phyloP scores from a whole-genome alignment of 2,329 filamentous ascomycete species.

The Epichloe hybrida region DNA sequence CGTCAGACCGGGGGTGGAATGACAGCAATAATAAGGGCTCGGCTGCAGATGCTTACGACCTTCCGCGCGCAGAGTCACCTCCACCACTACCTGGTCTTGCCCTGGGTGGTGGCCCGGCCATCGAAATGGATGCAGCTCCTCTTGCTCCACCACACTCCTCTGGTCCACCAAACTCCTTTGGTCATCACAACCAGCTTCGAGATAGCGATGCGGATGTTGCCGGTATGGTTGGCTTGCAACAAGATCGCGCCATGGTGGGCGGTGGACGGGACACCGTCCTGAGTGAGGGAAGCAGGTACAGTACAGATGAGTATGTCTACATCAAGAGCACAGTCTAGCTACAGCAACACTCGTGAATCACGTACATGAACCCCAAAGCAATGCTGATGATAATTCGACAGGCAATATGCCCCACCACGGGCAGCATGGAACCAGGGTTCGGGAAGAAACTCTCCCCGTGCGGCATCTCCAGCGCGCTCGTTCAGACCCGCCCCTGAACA shows the following conservation, averaged over 20 bases:
- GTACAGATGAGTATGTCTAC: slow-evolving; percentile 49
- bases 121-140: slow-evolving; percentile 68
- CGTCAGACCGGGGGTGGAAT: slow-evolving; percentile 2
- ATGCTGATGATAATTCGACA: slow-evolving; percentile 5
- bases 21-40: slow-evolving; percentile 4
- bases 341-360: too few relatives aligned
- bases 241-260: slow-evolving; percentile 22
- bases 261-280: slow-evolving; percentile 35
- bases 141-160: slow-evolving; percentile 26
- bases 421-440: slow-evolving; percentile 39
- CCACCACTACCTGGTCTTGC: slow-evolving; percentile 42
- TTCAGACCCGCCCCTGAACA: slow-evolving; percentile 22
- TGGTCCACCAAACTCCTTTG: slow-evolving; percentile 30
- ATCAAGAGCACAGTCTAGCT: not conserved
- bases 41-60: slow-evolving; percentile 26
- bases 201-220: slow-evolving; percentile 60
- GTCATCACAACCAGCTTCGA: slow-evolving; percentile 33
- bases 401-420: slow-evolving; percentile 42
- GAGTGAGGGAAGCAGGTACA: slow-evolving; percentile 62
- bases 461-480: slow-evolving; percentile 31
- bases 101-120: slow-evolving; percentile 44
- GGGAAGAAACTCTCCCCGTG: slow-evolving; percentile 29
- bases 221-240: slow-evolving; percentile 61
- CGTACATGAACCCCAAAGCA: not conserved
- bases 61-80: slow-evolving; percentile 50